Base-by-base conservation (phyloP, 2,329 filamentous ascomycete genomes). In the Chaetomium sp. region DNA sequence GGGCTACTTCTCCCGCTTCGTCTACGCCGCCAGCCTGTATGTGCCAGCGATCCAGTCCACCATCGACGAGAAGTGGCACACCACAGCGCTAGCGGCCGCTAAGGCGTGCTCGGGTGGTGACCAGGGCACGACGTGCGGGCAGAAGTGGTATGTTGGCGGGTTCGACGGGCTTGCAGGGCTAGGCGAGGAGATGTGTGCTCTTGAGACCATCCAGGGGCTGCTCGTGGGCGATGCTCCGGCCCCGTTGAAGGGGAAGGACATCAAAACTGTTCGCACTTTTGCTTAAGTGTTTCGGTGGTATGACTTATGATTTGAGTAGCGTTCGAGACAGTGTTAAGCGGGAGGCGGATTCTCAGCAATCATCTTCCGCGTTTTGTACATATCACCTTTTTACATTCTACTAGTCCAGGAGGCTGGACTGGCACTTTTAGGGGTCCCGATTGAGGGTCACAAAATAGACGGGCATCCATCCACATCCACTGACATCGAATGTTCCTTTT, bases 131-230 rank as follows among this genome's bases (percentile, higher is more conserved):
- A 72, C 74, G 14, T 87, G 84, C 62, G 82, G 84, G n/a, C 72
- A 80, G 65, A 79, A 77, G 65, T 87, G 84, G 84, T 85, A 83
- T 58, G 70, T 74, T 1, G 76, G 76, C 41, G 77, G 74, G 1
- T 84, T 75, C 58, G 84, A 87, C 63, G 76, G 75, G 40, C 72
- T 68, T 32, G 67, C 72, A 0, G 82, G 82, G 2, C 72, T 86
- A 5, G 84, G 84, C 4, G 80, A 85, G 68, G 78, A 86, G 66
- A 82, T 87, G 80, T 79, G 76, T 54, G 84, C 82, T 1, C 74
- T 87, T 49, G 84, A 86, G 70, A 75, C 77, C 1, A 73, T 87
- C 12, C 83, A 86, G 65, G 81, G 81, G 3, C 71, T 85, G 3
- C 69, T 87, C 49, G 71, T 74, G 11, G 64, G 69, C 11, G 62